These are phyloP conservation scores for Theobroma grandiflorum DNA, from an alignment of 441 rosid genomes.

Conservation along the genomic window DNA sequence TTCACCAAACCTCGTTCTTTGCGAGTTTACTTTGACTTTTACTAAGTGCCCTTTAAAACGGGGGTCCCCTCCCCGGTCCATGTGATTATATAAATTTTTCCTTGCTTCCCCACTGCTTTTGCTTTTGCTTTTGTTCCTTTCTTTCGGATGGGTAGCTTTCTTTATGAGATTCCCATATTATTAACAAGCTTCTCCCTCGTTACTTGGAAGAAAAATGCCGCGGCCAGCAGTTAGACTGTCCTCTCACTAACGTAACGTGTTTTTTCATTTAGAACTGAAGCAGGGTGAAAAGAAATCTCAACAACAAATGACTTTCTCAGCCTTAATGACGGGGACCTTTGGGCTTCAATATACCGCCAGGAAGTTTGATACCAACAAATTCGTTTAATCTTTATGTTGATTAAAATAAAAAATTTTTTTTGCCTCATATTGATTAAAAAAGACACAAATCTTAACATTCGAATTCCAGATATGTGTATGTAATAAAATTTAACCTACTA, in stretches of 20 bases:
- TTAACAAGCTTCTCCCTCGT: background rate
- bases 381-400: background rate
- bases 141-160: background rate
- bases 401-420: too few relatives aligned
- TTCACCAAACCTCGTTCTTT: constrained; percentile 29
- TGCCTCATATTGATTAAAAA: too few relatives aligned
- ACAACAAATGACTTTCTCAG: background rate
- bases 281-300: background rate
- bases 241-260: background rate
- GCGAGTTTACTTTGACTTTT: constrained; percentile 13
- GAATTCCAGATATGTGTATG: too few relatives aligned
- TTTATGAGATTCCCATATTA: constrained; percentile 21
- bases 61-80: background rate
- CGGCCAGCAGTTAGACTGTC: constrained; percentile 31
- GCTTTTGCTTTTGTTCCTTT: constrained; percentile 28
- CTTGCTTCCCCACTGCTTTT: background rate
- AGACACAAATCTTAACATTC: too few relatives aligned
- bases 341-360: background rate
- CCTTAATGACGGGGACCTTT: background rate
- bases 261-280: background rate
- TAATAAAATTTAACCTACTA: too few relatives aligned
- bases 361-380: background rate
- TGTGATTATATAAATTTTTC: background rate
- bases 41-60: background rate
- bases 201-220: background rate